Percentiles rank a stretch among this genome's conserved stretches.
These are phyloP conservation scores for Schizosaccharomyces pombe DNA, from an alignment of 805 yeast genomes.

Conservation along the genomic window DNA sequence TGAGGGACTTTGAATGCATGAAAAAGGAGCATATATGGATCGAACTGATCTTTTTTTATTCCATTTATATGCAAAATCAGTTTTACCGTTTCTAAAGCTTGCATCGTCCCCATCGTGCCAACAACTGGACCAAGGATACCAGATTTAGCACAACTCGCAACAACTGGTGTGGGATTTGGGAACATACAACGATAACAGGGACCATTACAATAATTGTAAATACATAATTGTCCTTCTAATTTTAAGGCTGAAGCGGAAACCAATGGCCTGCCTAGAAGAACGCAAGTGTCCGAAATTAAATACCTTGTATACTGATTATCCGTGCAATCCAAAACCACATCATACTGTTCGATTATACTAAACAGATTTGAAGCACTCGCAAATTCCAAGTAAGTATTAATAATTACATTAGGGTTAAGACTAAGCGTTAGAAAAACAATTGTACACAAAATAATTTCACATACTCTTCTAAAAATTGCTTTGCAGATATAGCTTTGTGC, in stretches of 20 bases:
- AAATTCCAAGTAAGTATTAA: conserved; percentile 13
- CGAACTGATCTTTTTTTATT: conserved; percentile 27
- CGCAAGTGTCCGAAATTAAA: conserved; percentile 60
- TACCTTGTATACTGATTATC: conserved; percentile 80
- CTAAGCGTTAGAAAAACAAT: not conserved
- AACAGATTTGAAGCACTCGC: conserved; percentile 37
- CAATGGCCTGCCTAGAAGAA: conserved; percentile 28
- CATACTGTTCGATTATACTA: conserved; percentile 38
- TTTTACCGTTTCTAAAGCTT: conserved; percentile 74
- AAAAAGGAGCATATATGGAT: conserved; percentile 39
- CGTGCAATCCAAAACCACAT: conserved; percentile 73
- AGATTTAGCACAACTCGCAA: conserved; percentile 51
- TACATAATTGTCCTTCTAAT: conserved; percentile 71
- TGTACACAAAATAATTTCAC: not conserved
- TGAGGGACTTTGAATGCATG: conserved; percentile 33
- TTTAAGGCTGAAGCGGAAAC: conserved; percentile 82
- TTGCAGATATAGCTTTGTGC: conserved; percentile 64
- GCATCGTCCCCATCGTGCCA: conserved; percentile 68
- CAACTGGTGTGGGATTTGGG: conserved; percentile 40
- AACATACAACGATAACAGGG: conserved; percentile 92
- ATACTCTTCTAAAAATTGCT: conserved; percentile 20
- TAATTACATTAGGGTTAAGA: conserved; percentile 49
- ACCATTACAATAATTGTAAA: conserved; percentile 35
- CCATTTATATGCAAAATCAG: conserved; percentile 34
- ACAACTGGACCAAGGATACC: conserved; percentile 94